Percentiles rank a stretch among this genome's conserved stretches.
phyloP scores from a whole-genome alignment of 352 stramenopile species.

The Thraustochytrium sp. region DNA sequence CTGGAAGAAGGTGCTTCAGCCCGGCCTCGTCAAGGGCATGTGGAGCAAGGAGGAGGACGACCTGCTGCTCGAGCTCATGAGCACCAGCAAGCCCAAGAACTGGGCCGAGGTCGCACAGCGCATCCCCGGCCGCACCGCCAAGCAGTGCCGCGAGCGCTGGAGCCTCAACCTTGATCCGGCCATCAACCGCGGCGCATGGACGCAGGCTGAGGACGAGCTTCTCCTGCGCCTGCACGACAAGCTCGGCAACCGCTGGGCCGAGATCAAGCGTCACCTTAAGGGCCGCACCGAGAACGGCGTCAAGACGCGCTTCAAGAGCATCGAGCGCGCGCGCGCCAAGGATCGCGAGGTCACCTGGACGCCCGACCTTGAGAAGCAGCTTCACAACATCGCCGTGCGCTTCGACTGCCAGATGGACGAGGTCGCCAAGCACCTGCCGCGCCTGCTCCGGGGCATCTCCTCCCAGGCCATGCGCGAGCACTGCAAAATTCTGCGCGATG shows the following conservation, averaged over 20 bases:
- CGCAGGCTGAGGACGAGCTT: constrained; percentile 69
- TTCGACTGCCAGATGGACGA: constrained; percentile 41
- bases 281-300: constrained; percentile 76
- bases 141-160: constrained; percentile 80
- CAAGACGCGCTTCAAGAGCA: constrained; percentile 77
- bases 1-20: constrained; percentile 80
- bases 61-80: constrained; percentile 68
- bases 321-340: constrained; percentile 56
- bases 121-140: constrained; percentile 71
- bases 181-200: constrained; percentile 79
- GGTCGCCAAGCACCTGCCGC: constrained; percentile 33
- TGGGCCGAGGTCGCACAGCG: constrained; percentile 73
- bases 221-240: constrained; percentile 65
- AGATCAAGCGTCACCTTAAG: constrained; percentile 72
- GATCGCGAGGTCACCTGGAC: constrained; percentile 47
- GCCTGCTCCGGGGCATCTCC: constrained; percentile 10
- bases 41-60: constrained; percentile 81
- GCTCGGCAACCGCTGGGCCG: constrained; percentile 74
- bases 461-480: constrained; percentile 37
- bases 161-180: constrained; percentile 75
- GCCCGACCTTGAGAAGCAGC: constrained; percentile 23
- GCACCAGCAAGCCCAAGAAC: constrained; percentile 53
- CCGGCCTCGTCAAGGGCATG: constrained; percentile 74
- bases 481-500: constrained; percentile 28
- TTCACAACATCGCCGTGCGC: constrained; percentile 22